Conservation (phyloP, 2,329 filamentous ascomycete species). For the Pseudopyricularia cyperi region DNA sequence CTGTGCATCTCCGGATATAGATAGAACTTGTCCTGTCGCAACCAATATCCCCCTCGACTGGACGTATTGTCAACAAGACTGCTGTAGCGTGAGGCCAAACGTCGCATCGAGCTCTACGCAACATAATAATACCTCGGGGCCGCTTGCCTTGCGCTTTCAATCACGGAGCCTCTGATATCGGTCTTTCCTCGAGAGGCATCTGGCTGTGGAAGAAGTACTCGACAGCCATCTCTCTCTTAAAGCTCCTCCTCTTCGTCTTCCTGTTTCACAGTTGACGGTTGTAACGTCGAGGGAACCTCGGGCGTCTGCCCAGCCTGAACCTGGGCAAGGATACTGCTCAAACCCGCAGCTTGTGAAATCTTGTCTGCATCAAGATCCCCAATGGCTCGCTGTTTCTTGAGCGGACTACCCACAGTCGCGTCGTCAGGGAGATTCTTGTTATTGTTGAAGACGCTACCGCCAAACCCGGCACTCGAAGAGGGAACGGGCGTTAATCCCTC, state of each 20-base stretch:
- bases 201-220: background rate
- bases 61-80: too few species aligned
- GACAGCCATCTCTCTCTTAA: background rate
- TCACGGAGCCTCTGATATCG: too few species aligned
- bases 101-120: too few species aligned
- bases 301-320: constrained; percentile 1
- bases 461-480: background rate
- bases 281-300: background rate
- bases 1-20: too few species aligned
- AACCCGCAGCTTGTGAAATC: constrained; percentile 1
- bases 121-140: too few species aligned
- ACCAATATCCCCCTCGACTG: too few species aligned
- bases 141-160: too few species aligned
- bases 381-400: constrained; percentile 58
- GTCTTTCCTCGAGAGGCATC: background rate
- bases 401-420: constrained; percentile 49
- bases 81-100: too few species aligned
- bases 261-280: background rate
- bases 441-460: constrained; percentile 6
- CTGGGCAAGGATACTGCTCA: constrained; percentile 2
- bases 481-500: background rate
- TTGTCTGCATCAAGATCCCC: constrained; percentile 25
- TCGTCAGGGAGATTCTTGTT: constrained; percentile 32
- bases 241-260: constrained; percentile 3
- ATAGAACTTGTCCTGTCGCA: too few species aligned